These are phyloP conservation scores for Heracleum sosnowskyi DNA, from an alignment of 129 eudicot genomes.

Conservation along the genomic window DNA sequence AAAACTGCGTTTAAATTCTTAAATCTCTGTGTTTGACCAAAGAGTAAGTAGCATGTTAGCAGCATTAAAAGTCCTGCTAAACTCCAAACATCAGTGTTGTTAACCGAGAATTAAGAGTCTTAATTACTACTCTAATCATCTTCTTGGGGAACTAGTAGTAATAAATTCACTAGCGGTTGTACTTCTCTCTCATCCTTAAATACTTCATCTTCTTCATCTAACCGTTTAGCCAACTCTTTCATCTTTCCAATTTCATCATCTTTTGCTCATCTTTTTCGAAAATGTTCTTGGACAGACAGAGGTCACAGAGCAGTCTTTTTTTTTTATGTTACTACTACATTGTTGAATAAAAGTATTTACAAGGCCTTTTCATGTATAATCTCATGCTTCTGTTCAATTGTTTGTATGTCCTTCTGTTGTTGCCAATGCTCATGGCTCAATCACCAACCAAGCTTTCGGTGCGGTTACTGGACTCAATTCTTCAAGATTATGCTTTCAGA, in stretches of 20 bases:
- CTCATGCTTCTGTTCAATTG: slow-evolving; percentile 29
- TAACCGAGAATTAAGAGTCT: not conserved
- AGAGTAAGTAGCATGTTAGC: not conserved
- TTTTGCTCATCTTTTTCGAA: not conserved
- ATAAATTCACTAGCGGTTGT: slow-evolving; percentile 10
- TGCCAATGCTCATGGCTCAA: slow-evolving; percentile 26
- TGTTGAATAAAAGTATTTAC: not conserved
- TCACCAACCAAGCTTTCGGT: slow-evolving; percentile 26
- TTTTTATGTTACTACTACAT: not conserved
- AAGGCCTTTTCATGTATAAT: not conserved
- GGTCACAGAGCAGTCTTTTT: not conserved
- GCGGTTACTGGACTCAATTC: slow-evolving; percentile 53
- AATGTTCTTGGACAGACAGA: not conserved
- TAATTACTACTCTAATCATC: not conserved
- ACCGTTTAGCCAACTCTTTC: not conserved
- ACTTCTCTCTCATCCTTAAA: slow-evolving; percentile 1
- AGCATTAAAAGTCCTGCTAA: not conserved
- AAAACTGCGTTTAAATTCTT: not conserved
- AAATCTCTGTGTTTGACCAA: not conserved
- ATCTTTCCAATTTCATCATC: not conserved
- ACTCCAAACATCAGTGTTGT: not conserved
- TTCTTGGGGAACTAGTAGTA: slow-evolving; percentile 1
- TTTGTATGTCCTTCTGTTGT: slow-evolving; percentile 17
- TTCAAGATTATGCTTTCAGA: slow-evolving; percentile 69
- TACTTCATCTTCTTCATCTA: not conserved